A percentile compares a stretch with the other conserved stretches of the same genome.
phyloP scores from a whole-genome alignment of 2,329 filamentous ascomycete species.

The Xylariales sp. region DNA sequence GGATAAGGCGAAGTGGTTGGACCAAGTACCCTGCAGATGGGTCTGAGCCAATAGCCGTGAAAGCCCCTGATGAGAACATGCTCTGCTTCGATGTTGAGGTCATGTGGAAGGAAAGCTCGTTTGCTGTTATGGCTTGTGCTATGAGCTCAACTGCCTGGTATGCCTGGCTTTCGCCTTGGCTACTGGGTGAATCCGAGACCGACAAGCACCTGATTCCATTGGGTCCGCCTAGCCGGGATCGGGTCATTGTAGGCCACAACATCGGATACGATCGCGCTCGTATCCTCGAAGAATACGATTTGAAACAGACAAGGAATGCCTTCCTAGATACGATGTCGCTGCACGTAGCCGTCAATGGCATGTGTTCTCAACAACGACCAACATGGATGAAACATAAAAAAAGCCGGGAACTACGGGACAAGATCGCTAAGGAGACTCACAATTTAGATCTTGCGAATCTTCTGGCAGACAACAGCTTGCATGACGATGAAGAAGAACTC shows the following conservation, averaged over 20 bases:
- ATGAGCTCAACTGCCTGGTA: conserved; percentile 93
- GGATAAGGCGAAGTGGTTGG: conserved; percentile 87
- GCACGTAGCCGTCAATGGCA: conserved; percentile 97
- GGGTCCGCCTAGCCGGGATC: conserved; percentile 77
- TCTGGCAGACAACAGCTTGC: conserved; percentile 73
- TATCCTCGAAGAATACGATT: conserved; percentile 86
- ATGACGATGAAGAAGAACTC: conserved; percentile 89
- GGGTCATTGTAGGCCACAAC: conserved; percentile 93
- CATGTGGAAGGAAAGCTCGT: conserved; percentile 92
- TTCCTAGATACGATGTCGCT: conserved; percentile 99
- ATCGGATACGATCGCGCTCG: conserved; percentile 94
- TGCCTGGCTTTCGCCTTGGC: conserved; percentile 95
- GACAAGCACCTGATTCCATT: conserved; percentile 87
- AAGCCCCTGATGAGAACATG: conserved; percentile 81
- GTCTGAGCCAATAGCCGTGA: conserved; percentile 70
- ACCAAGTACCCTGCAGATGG: conserved; percentile 89
- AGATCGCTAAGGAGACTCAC: conserved; percentile 76
- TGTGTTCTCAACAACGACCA: conserved; percentile 96
- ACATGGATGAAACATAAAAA: conserved; percentile 99
- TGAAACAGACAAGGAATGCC: conserved; percentile 83
- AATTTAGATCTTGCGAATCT: conserved; percentile 77
- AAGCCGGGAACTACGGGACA: conserved; percentile 83
- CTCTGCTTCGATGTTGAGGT: conserved; percentile 97
- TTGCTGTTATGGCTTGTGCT: conserved; percentile 96
- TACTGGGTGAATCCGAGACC: conserved; percentile 82